A percentile compares a stretch with the other conserved stretches of the same genome.
Conservation (phyloP, 75 land plant species). For the Ceratopteris richardii region DNA sequence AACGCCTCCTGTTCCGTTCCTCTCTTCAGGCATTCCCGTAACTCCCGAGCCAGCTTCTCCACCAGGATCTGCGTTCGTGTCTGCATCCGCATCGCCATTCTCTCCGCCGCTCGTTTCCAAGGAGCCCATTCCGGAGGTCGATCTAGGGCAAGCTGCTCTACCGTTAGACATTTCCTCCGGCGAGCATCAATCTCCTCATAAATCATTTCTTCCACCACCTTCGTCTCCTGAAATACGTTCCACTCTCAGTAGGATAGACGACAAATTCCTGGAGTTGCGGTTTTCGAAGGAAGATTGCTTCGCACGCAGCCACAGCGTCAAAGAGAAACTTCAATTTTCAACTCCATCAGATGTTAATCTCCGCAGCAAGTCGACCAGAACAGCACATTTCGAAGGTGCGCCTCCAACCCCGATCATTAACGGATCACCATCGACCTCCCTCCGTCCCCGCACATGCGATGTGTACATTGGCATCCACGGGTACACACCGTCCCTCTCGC, state of each 20-base stretch:
- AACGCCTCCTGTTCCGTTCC: background rate
- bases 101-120: conserved; percentile 23
- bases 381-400: conserved; percentile 5
- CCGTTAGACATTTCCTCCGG: background rate
- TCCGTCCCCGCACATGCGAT: conserved; percentile 69
- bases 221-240: background rate
- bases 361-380: background rate
- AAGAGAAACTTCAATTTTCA: no score
- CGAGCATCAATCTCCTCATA: background rate
- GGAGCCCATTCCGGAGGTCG: background rate
- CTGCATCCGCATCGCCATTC: conserved; percentile 85
- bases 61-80: conserved; percentile 70
- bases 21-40: background rate
- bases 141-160: conserved; percentile 6
- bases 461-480: conserved; percentile 82
- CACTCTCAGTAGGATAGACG: background rate
- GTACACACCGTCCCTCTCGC: conserved; percentile 29
- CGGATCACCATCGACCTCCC: conserved; percentile 44
- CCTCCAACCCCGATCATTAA: conserved; percentile 13
- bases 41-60: conserved; percentile 56
- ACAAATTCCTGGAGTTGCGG: background rate
- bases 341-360: no score
- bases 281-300: background rate
- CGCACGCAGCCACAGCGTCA: background rate
- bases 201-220: background rate